Conservation (phyloP, 164 flowering plant species). For the Pachysandra terminalis region DNA sequence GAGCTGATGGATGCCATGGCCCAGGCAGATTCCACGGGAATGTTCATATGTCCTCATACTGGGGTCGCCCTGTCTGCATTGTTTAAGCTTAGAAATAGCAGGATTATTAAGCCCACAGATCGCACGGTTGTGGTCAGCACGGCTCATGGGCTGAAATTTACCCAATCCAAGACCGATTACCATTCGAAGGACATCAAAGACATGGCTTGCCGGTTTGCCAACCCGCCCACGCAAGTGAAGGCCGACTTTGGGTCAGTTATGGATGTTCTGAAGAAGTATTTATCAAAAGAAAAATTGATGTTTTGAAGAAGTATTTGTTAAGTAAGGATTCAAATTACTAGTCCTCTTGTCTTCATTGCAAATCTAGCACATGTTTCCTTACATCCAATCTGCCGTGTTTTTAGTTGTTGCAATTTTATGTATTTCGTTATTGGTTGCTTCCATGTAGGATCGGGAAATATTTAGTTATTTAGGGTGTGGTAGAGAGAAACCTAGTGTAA, state of each 20-base stretch:
- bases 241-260: conserved; percentile 68
- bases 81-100: conserved; percentile 67
- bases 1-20: conserved; percentile 90
- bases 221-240: conserved; percentile 60
- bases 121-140: conserved; percentile 89
- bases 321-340: conserved; percentile 16
- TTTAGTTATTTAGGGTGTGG: neutral
- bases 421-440: too few species aligned
- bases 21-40: conserved; percentile 79
- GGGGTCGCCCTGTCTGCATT: too few species aligned
- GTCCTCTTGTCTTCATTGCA: neutral
- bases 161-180: conserved; percentile 81
- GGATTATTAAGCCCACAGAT: conserved; percentile 58
- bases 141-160: conserved; percentile 89
- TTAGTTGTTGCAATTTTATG: too few species aligned
- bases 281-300: too few species aligned
- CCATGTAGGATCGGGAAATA: conserved; percentile 8
- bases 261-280: conserved; percentile 78
- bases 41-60: conserved; percentile 93
- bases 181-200: conserved; percentile 57
- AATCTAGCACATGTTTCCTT: neutral
- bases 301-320: conserved; percentile 36
- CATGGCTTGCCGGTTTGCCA: conserved; percentile 58
- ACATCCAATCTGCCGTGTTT: neutral
- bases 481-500: neutral